Percentiles rank a stretch among this genome's conserved stretches.
Conservation (phyloP, 192 early-diverging fungal species). For the Backusella psychrophila region DNA sequence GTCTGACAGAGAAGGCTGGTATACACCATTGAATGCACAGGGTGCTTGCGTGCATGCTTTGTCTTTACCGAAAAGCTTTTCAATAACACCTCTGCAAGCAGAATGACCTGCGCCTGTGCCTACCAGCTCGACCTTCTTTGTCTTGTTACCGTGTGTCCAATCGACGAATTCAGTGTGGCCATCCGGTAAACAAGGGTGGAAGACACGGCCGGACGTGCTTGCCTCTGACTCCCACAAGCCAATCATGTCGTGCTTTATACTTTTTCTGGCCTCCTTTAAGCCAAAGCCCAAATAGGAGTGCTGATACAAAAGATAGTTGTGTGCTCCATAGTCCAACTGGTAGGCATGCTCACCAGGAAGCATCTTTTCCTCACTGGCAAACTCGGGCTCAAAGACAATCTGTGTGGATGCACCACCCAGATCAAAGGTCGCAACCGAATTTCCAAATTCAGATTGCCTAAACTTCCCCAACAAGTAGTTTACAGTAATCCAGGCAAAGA, state of each 20-base stretch:
- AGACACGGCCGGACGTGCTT: conserved; percentile 36
- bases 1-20: conserved; percentile 75
- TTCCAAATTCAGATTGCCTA: conserved; percentile 33
- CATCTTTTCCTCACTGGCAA: conserved; percentile 39
- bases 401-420: conserved; percentile 97
- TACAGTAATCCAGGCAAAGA: conserved; percentile 98
- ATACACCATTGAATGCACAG: conserved; percentile 92
- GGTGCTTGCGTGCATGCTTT: conserved; percentile 54
- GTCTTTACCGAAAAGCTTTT: conserved; percentile 76
- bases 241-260: conserved; percentile 57
- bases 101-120: conserved; percentile 58
- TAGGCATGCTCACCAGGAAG: conserved; percentile 72
- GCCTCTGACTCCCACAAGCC: conserved; percentile 28
- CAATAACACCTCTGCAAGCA: conserved; percentile 50
- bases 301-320: conserved; percentile 85
- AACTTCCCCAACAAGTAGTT: conserved; percentile 81
- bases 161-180: conserved; percentile 55
- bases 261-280: conserved; percentile 79
- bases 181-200: conserved; percentile 69
- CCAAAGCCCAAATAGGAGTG: conserved; percentile 96
- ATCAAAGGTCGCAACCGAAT: conserved; percentile 91
- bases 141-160: conserved; percentile 6
- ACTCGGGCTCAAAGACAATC: conserved; percentile 92
- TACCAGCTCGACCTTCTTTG: conserved; percentile 37
- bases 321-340: conserved; percentile 66